A percentile compares a stretch with the other conserved stretches of the same genome.
Evolutionary conservation across 306 rosid genomes (phyloP).

Genomic region (Lagenaria siceraria): DNA sequence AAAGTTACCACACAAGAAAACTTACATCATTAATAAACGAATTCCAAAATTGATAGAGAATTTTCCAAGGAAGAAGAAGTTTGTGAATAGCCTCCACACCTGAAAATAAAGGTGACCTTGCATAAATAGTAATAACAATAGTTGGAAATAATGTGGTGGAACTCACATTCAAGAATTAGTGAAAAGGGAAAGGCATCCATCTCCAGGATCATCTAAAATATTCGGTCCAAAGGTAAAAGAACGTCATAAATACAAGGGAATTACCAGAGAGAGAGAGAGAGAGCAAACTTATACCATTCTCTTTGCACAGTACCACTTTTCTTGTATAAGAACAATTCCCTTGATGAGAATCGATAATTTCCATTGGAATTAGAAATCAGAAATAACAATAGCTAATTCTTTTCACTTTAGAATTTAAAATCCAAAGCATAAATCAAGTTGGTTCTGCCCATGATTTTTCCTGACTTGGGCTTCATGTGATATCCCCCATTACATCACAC

Average conservation of each 20-base stretch:
- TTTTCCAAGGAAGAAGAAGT: constrained; percentile 75
- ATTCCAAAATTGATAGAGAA: constrained; percentile 87
- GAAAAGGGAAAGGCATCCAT: background rate
- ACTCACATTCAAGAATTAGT: background rate
- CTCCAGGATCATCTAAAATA: background rate
- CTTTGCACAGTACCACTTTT: background rate
- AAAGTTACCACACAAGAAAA: background rate
- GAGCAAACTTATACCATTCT: background rate
- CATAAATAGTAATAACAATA: background rate
- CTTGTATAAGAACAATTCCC: background rate
- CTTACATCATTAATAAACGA: constrained; percentile 92
- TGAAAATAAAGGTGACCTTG: constrained; percentile 27
- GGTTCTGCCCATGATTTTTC: background rate
- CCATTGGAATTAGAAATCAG: background rate
- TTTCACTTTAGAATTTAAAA: background rate
- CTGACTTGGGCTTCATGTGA: background rate
- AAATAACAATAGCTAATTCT: background rate
- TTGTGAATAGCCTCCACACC: constrained; percentile 91
- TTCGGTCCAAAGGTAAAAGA: background rate
- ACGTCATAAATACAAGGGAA: background rate
- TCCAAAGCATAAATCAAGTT: background rate
- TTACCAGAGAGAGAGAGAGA: background rate
- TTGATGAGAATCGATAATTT: background rate
- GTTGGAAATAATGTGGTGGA: background rate
- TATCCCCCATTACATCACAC: background rate